Percentiles rank a stretch among this genome's conserved stretches.
phyloP scores from a whole-genome alignment of 75 land plant species.

The Chamaecyparis obtusa region DNA sequence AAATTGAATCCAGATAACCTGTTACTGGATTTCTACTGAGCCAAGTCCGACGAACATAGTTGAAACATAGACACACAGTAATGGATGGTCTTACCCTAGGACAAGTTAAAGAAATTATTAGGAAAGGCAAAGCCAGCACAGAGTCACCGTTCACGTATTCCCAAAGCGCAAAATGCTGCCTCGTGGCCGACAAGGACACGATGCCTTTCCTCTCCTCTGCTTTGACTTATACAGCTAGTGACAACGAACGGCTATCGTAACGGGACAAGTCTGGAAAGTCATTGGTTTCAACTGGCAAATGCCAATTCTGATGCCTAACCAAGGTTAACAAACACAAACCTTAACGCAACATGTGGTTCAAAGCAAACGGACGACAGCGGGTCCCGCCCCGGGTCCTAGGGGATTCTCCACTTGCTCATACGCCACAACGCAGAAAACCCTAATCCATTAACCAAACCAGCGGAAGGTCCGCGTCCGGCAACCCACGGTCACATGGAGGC shows the following conservation, averaged over 20 bases:
- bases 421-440: neutral
- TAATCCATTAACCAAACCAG: neutral
- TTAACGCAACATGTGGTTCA: neutral
- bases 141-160: conserved; percentile 10
- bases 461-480: neutral
- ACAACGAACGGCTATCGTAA: neutral
- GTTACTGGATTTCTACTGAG: too few species aligned
- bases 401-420: conserved; percentile 5
- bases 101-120: neutral
- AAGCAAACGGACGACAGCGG: neutral
- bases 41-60: too few species aligned
- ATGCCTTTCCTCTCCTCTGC: neutral
- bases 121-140: neutral
- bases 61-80: too few species aligned
- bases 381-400: neutral
- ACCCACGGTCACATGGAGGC: neutral
- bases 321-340: neutral
- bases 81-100: too few species aligned
- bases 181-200: conserved; percentile 9
- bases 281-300: neutral
- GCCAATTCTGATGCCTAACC: neutral
- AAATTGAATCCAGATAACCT: too few species aligned
- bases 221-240: neutral
- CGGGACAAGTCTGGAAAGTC: neutral
- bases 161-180: neutral